These are phyloP conservation scores for Tuber melanosporum DNA, from an alignment of 495 filamentous ascomycete species.

Conservation along the genomic window DNA sequence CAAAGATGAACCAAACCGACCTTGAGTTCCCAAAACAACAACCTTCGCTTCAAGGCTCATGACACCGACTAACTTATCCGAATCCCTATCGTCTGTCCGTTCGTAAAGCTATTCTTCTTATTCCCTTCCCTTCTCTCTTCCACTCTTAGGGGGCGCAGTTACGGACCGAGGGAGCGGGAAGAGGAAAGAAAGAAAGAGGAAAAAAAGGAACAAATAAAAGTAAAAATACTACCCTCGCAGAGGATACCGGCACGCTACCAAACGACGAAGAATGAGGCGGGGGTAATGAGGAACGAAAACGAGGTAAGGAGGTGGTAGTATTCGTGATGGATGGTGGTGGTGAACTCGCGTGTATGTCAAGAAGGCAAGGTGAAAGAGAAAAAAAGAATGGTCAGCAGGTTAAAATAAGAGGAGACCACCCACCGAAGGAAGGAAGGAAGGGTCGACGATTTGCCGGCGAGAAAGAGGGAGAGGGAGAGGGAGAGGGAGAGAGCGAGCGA, in stretches of 20 bases:
- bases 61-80: neutral
- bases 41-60: conserved; percentile 90
- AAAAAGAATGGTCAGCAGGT: neutral
- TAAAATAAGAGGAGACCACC: neutral
- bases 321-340: neutral
- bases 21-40: conserved; percentile 79
- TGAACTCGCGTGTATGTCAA: neutral
- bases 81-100: neutral
- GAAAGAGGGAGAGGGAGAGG: neutral
- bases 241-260: neutral
- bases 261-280: neutral
- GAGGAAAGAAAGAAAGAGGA: neutral
- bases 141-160: neutral
- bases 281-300: neutral
- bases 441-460: neutral
- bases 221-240: neutral
- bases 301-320: neutral
- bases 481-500: neutral
- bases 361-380: neutral
- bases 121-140: neutral
- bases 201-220: neutral
- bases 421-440: conserved; percentile 1
- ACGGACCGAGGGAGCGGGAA: neutral
- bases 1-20: conserved; percentile 39
- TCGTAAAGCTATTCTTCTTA: neutral